Evolutionary conservation across 306 rosid genomes (phyloP).

Genomic region (Ceratonia siliqua): DNA sequence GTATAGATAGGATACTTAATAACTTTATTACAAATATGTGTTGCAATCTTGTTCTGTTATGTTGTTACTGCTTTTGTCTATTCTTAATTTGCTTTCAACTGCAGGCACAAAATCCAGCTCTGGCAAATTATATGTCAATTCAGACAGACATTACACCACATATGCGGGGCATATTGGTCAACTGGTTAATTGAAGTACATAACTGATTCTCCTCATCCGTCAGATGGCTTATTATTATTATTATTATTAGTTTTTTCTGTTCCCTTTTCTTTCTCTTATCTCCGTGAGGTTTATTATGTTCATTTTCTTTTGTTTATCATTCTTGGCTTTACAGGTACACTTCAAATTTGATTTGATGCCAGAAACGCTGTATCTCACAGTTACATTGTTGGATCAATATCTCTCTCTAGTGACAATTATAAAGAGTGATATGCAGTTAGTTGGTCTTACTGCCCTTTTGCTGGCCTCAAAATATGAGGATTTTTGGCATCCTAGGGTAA

Average conservation of each 20-base stretch:
- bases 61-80: background rate
- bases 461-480: conserved; percentile 94
- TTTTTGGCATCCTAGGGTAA: conserved; percentile 93
- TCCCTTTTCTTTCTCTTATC: background rate
- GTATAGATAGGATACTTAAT: conserved; percentile 3
- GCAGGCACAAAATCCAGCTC: conserved; percentile 64
- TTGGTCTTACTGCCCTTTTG: conserved; percentile 88
- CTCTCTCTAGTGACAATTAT: conserved; percentile 64
- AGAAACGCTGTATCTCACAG: conserved; percentile 80
- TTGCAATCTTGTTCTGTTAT: background rate
- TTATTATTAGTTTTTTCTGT: background rate
- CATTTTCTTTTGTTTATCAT: conserved; percentile 23
- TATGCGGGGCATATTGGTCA: conserved; percentile 85
- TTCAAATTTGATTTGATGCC: conserved; percentile 86
- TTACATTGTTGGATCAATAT: conserved; percentile 75
- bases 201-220: conserved; percentile 18
- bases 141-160: conserved; percentile 72
- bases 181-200: conserved; percentile 88
- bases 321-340: conserved; percentile 67
- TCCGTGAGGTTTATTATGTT: conserved; percentile 17
- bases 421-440: conserved; percentile 80
- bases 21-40: background rate
- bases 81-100: conserved; percentile 26
- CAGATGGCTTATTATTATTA: background rate
- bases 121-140: conserved; percentile 62